phyloP scores from a whole-genome alignment of 805 yeast species.

The Saccharomycopsis vini region DNA sequence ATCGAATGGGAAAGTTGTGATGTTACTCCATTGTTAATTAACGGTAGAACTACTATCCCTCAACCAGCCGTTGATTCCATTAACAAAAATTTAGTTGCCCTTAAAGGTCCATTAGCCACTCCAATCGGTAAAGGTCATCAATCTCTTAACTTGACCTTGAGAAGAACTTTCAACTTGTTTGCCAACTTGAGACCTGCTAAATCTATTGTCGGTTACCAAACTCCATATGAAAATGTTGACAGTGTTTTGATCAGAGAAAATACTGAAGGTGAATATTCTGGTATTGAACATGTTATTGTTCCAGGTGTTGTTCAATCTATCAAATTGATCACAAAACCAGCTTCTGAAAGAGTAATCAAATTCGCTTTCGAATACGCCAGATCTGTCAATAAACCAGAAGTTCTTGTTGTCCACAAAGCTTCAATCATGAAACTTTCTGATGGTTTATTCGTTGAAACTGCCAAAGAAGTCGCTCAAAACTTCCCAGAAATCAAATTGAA shows the following conservation, averaged over 20 bases:
- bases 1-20: conserved; percentile 96
- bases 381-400: conserved; percentile 77
- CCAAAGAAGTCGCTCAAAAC: conserved; percentile 69
- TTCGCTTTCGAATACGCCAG: conserved; percentile 96
- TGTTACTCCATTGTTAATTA: conserved; percentile 84
- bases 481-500: conserved; percentile 83
- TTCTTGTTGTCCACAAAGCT: conserved; percentile 95
- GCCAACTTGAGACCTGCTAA: conserved; percentile 98
- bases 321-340: conserved; percentile 92
- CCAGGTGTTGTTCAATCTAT: conserved; percentile 98
- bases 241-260: conserved; percentile 96
- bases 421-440: conserved; percentile 97
- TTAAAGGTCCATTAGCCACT: conserved; percentile 97
- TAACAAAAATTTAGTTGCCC: conserved; percentile 86
- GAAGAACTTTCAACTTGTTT: conserved; percentile 92
- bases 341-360: conserved; percentile 92
- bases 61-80: conserved; percentile 86
- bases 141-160: conserved; percentile 91
- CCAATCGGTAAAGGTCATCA: conserved; percentile 99
- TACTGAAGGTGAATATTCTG: conserved; percentile 99
- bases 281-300: conserved; percentile 95
- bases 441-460: conserved; percentile 90
- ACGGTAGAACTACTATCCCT: conserved; percentile 92
- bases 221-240: conserved; percentile 77
- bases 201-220: conserved; percentile 86